Conservation (phyloP, 2,329 filamentous ascomycete species). For the Epichloe sibirici region DNA sequence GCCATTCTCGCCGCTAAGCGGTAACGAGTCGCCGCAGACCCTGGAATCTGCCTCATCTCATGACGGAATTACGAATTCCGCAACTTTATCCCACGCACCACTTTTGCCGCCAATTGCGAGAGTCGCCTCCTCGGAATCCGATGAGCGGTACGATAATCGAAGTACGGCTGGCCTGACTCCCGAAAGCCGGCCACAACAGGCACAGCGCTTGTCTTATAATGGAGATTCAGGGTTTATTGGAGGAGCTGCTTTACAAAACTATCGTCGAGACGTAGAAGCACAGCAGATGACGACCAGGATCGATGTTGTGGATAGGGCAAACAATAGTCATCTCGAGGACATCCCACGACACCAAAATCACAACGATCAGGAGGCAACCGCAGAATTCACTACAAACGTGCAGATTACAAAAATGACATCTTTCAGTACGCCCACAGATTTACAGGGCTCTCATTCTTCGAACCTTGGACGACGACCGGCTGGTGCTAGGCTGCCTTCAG, state of each 20-base stretch:
- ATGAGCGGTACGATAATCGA: conserved; percentile 12
- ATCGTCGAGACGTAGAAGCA: conserved; percentile 26
- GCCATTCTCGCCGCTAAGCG: conserved; percentile 23
- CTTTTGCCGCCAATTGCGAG: conserved; percentile 38
- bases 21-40: conserved; percentile 28
- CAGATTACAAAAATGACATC: conserved; percentile 23
- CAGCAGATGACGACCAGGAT: conserved; percentile 2
- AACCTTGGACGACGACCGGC: conserved; percentile 29
- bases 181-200: conserved; percentile 15
- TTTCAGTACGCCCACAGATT: conserved; percentile 38
- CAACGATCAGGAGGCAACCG: conserved; percentile 14
- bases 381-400: conserved; percentile 20
- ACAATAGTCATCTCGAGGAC: conserved; percentile 3
- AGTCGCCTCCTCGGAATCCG: conserved; percentile 30
- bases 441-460: conserved; percentile 23
- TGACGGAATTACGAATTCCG: conserved; percentile 23
- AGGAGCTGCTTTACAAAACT: conserved; percentile 40
- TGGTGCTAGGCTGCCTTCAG: conserved; percentile 27
- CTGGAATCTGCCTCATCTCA: conserved; percentile 25
- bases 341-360: conserved; percentile 1
- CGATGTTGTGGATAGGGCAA: background rate
- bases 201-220: conserved; percentile 22
- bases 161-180: conserved; percentile 6
- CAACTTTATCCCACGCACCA: conserved; percentile 28
- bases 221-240: conserved; percentile 39